phyloP scores from a whole-genome alignment of 2,329 filamentous ascomycete species.

The Colletotrichum spinosum region DNA sequence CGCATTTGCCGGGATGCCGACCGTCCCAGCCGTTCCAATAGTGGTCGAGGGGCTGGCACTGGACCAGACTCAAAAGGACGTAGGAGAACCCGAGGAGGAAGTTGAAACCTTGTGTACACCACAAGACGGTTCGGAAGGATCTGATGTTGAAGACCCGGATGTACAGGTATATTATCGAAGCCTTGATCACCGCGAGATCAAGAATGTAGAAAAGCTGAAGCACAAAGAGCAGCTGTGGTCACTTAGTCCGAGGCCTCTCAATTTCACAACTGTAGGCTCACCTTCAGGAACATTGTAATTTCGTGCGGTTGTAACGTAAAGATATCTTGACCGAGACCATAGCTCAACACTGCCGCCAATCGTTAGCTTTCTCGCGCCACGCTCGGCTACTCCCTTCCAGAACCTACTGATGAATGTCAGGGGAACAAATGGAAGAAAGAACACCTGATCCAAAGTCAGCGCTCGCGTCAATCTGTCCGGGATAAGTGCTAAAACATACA shows the following conservation, averaged over 20 bases:
- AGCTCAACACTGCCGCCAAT: constrained; percentile 34
- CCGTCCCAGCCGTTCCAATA: constrained; percentile 20
- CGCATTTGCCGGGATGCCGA: constrained; percentile 1
- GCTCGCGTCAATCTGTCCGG: neutral
- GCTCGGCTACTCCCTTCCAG: accelerated
- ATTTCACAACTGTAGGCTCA: constrained; percentile 14
- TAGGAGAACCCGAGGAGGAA: constrained; percentile 1
- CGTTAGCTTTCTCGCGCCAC: constrained; percentile 25
- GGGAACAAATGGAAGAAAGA: too few relatives aligned
- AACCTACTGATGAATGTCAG: neutral
- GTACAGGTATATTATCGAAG: constrained; percentile 21
- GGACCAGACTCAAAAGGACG: neutral
- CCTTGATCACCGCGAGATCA: constrained; percentile 40
- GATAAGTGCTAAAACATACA: neutral
- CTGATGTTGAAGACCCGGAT: constrained; percentile 11
- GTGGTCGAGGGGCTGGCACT: constrained; percentile 11
- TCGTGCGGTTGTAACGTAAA: constrained; percentile 46
- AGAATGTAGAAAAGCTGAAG: constrained; percentile 46
- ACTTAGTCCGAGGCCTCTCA: neutral
- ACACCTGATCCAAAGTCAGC: neutral
- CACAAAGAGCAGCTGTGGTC: constrained; percentile 42
- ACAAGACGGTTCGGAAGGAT: constrained; percentile 1
- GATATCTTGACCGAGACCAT: constrained; percentile 50
- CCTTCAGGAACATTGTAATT: constrained; percentile 45
- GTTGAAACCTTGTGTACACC: constrained; percentile 2